Conservation (phyloP, 305 asterid genomes). For the Fraxinus angustifolia region DNA sequence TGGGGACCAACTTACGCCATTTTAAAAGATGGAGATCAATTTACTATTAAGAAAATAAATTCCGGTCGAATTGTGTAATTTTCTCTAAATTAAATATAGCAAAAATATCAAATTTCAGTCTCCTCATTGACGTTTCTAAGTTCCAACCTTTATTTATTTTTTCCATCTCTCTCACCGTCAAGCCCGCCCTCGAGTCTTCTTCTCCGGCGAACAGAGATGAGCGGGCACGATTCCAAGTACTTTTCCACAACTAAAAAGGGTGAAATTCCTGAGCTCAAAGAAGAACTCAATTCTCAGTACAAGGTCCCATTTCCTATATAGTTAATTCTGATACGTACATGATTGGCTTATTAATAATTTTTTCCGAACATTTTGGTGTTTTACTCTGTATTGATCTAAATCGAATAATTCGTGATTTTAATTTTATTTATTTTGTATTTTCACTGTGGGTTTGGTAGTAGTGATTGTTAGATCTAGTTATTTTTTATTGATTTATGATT, state of each 20-base stretch:
- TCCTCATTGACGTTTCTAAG: background rate
- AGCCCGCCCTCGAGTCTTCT: background rate
- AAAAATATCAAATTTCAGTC: background rate
- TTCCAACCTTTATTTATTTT: background rate
- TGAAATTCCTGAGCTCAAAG: constrained; percentile 99
- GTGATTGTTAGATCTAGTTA: constrained; percentile 42
- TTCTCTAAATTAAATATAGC: background rate
- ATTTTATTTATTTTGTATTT: background rate
- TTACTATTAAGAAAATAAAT: background rate
- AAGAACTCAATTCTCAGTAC: constrained; percentile 97
- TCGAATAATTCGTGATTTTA: constrained; percentile 10
- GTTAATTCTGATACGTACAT: background rate
- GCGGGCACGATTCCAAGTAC: constrained; percentile 97
- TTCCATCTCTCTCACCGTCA: background rate
- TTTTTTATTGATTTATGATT: constrained; percentile 17
- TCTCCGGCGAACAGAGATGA: constrained; percentile 43
- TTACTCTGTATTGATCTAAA: background rate
- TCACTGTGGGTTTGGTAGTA: constrained; percentile 26
- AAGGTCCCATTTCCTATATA: constrained; percentile 42
- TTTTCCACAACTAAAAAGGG: constrained; percentile 99
- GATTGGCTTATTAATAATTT: background rate
- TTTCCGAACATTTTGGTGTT: background rate
- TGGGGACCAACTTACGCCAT: background rate
- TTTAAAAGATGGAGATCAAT: background rate
- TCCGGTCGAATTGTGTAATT: background rate